A percentile compares a stretch with the other conserved stretches of the same genome.
These are phyloP conservation scores for Alternaria burnsii DNA, from an alignment of 2,329 filamentous ascomycete genomes.

Conservation along the genomic window DNA sequence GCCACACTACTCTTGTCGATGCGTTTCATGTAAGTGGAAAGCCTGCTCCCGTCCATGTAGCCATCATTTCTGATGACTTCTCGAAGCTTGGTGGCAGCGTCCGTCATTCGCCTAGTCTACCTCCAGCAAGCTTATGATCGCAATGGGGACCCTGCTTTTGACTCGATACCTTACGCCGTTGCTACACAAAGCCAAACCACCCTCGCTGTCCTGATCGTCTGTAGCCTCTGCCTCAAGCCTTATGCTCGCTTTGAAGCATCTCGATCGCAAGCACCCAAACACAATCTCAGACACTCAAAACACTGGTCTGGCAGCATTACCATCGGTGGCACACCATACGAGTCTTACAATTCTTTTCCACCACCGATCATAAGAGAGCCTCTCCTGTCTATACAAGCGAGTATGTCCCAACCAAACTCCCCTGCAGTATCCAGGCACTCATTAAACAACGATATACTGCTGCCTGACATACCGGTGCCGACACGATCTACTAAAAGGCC, in stretches of 20 bases:
- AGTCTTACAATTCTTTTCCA: slow-evolving; percentile 17
- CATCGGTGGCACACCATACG: slow-evolving; percentile 30
- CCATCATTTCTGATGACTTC: background rate
- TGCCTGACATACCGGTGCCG: slow-evolving; percentile 23
- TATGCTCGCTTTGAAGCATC: slow-evolving; percentile 17
- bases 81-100: slow-evolving; percentile 32
- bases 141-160: slow-evolving; percentile 24
- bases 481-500: slow-evolving; percentile 17
- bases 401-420: slow-evolving; percentile 25
- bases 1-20: slow-evolving; percentile 30
- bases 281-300: slow-evolving; percentile 20
- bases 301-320: slow-evolving; percentile 31
- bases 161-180: slow-evolving; percentile 32
- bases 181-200: slow-evolving; percentile 35
- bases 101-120: slow-evolving; percentile 31
- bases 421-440: slow-evolving; percentile 5
- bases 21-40: slow-evolving; percentile 29
- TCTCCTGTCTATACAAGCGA: slow-evolving; percentile 26
- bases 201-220: slow-evolving; percentile 34
- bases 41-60: background rate
- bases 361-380: slow-evolving; percentile 20
- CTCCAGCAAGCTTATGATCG: slow-evolving; percentile 22
- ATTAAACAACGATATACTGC: slow-evolving; percentile 11
- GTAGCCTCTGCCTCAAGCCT: slow-evolving; percentile 30
- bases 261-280: slow-evolving; percentile 13